phyloP scores from a whole-genome alignment of 345 rosid species.

The Acer saccharum region DNA sequence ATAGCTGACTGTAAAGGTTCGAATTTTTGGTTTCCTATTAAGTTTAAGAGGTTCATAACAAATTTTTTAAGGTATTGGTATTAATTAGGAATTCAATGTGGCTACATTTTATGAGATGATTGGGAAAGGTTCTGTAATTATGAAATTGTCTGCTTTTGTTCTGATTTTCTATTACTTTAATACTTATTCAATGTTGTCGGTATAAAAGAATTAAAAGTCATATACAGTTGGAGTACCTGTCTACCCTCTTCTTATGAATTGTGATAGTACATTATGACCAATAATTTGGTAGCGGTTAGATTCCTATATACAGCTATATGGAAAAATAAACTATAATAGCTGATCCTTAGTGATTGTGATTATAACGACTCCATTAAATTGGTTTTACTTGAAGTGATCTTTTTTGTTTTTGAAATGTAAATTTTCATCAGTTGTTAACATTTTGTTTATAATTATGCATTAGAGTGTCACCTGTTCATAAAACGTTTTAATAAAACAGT shows the following conservation, averaged over 20 bases:
- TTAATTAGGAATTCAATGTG: not conserved
- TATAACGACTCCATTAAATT: not conserved
- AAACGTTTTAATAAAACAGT: slow-evolving; percentile 6
- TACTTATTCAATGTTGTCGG: not conserved
- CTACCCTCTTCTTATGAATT: not conserved
- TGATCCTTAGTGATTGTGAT: not conserved
- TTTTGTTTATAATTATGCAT: not conserved
- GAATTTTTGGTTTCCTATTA: not conserved
- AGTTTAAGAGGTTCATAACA: not conserved
- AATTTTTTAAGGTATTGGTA: not conserved
- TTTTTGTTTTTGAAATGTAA: not conserved
- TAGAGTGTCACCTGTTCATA: not conserved
- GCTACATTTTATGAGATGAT: not conserved
- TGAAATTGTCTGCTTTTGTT: not conserved
- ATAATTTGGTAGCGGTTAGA: not conserved
- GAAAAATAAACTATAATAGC: not conserved
- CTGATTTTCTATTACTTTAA: no score
- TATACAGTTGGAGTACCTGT: no score
- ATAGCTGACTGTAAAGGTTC: not conserved
- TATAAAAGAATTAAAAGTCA: no score
- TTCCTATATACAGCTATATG: not conserved
- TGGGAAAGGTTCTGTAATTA: no score
- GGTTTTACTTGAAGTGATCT: not conserved
- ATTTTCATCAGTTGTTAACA: not conserved
- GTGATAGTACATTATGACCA: not conserved